Evolutionary conservation across 192 early-diverging fungal species (phyloP).

Genomic region (Linnemannia schmuckeri): DNA sequence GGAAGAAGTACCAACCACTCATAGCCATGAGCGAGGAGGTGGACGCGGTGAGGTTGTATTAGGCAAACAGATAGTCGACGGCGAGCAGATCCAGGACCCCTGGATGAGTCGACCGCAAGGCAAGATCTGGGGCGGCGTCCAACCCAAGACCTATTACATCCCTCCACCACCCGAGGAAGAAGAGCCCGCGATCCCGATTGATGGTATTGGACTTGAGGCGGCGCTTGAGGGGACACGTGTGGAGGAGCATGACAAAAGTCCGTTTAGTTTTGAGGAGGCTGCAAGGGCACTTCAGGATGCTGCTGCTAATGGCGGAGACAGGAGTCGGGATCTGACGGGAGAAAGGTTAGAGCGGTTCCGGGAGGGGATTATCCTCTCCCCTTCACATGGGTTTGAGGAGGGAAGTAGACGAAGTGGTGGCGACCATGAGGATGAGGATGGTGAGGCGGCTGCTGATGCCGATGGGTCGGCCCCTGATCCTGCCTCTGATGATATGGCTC

Average conservation of each 20-base stretch:
- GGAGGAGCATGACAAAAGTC: background rate
- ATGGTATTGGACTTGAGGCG: slow-evolving; percentile 19
- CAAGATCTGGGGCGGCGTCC: slow-evolving; percentile 37
- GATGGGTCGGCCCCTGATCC: background rate
- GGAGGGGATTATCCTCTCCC: slow-evolving; percentile 32
- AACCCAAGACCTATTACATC: slow-evolving; percentile 23
- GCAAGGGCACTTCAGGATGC: background rate
- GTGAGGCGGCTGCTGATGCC: background rate
- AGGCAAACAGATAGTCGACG: slow-evolving; percentile 16
- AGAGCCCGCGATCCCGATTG: slow-evolving; percentile 4
- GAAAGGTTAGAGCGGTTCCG: slow-evolving; percentile 37
- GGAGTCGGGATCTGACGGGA: slow-evolving; percentile 9
- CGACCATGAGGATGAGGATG: background rate
- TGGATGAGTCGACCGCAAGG: slow-evolving; percentile 40
- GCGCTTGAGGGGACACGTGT: background rate
- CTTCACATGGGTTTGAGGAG: background rate
- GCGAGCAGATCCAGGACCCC: slow-evolving; percentile 21
- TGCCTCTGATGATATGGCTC: background rate
- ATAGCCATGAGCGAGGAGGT: background rate
- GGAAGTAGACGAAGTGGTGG: background rate
- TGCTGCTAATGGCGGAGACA: background rate
- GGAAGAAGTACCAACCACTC: background rate
- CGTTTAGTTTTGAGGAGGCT: background rate
- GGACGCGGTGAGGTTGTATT: background rate
- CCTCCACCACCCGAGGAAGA: slow-evolving; percentile 20